phyloP scores from a whole-genome alignment of 2,329 filamentous ascomycete genomes.

The Epichloe coenophiala region DNA sequence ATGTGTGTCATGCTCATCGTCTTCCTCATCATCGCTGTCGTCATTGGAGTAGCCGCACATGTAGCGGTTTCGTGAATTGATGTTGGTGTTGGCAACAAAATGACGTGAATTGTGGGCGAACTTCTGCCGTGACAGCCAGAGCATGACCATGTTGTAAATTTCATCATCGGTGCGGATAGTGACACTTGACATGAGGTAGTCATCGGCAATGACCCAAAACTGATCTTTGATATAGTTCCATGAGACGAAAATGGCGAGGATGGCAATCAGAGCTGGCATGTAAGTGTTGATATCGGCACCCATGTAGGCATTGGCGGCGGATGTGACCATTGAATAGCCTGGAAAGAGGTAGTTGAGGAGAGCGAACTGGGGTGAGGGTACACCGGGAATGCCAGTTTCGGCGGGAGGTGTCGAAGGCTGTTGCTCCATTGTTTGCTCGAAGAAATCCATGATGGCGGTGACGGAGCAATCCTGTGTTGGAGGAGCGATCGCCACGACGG shows the following conservation, averaged over 20 bases:
- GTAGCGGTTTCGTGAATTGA: slow-evolving; percentile 38
- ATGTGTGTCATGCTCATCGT: slow-evolving; percentile 25
- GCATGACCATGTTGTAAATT: slow-evolving; percentile 60
- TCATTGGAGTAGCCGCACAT: slow-evolving; percentile 33
- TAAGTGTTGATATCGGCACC: slow-evolving; percentile 50
- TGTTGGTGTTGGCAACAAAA: slow-evolving; percentile 51
- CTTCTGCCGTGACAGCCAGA: slow-evolving; percentile 49
- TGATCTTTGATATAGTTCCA: slow-evolving; percentile 39
- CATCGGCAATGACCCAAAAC: slow-evolving; percentile 32
- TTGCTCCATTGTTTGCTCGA: background rate
- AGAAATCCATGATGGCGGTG: slow-evolving; percentile 6
- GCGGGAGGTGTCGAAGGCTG: slow-evolving; percentile 7
- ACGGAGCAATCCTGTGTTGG: background rate
- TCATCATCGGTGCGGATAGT: slow-evolving; percentile 58
- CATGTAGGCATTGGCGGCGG: slow-evolving; percentile 39
- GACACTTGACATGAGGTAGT: slow-evolving; percentile 50
- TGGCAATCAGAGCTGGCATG: slow-evolving; percentile 40
- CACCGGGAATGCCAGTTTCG: slow-evolving; percentile 4
- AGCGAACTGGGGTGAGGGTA: slow-evolving; percentile 24
- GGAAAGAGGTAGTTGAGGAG: slow-evolving; percentile 53
- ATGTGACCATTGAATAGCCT: slow-evolving; percentile 46
- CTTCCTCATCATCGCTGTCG: slow-evolving; percentile 23
- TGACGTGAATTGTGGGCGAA: slow-evolving; percentile 46
- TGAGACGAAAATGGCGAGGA: slow-evolving; percentile 34
- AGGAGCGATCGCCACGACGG: background rate